Conservation (phyloP, 139 green algal genomes). For the Gonium pectorale region DNA sequence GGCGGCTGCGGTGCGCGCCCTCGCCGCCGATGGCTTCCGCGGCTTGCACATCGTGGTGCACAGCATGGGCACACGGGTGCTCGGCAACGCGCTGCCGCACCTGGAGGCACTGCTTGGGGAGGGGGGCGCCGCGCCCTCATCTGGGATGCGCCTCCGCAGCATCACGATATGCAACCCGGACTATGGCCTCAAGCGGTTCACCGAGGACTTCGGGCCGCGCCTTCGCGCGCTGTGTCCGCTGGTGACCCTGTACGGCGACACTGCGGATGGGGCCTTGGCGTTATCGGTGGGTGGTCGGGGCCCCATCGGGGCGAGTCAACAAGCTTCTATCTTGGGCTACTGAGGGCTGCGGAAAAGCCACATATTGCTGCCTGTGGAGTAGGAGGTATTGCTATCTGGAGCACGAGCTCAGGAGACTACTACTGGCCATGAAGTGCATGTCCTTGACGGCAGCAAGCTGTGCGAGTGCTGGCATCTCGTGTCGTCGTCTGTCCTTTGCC, state of each 20-base stretch:
- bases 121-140: no score
- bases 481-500: no score
- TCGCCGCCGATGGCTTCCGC: slow-evolving; percentile 41
- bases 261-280: slow-evolving; percentile 26
- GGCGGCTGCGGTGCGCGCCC: slow-evolving; percentile 20
- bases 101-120: slow-evolving; percentile 44
- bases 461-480: no score
- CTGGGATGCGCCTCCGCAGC: neutral
- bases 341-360: no score
- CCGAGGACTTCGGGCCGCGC: slow-evolving; percentile 22
- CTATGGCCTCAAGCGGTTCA: slow-evolving; percentile 37
- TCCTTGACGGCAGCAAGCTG: no score
- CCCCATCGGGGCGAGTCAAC: no score
- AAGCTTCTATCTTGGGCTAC: no score
- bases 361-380: no score
- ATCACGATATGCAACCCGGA: slow-evolving; percentile 47
- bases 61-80: slow-evolving; percentile 51
- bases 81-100: slow-evolving; percentile 34
- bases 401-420: no score
- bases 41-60: slow-evolving; percentile 54
- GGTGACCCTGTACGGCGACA: slow-evolving; percentile 58
- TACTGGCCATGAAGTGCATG: no score
- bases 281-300: slow-evolving; percentile 18
- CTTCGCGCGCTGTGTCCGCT: slow-evolving; percentile 54
- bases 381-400: no score